These are phyloP conservation scores for Acidiella bohemica DNA, from an alignment of 495 filamentous ascomycete species.

Conservation along the genomic window DNA sequence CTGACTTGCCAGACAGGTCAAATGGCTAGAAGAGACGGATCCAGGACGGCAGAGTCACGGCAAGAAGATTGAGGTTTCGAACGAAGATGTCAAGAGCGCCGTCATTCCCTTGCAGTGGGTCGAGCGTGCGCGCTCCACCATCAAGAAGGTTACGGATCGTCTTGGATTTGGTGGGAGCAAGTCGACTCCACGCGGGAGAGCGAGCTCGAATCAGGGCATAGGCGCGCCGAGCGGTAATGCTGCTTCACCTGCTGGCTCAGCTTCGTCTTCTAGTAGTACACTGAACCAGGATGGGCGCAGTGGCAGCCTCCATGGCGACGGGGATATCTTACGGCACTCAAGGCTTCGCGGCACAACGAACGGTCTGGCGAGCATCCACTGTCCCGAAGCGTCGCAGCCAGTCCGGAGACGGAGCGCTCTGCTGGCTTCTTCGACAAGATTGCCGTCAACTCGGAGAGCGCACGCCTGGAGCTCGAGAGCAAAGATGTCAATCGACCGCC, in stretches of 20 bases:
- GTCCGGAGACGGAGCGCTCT: slow-evolving; percentile 44
- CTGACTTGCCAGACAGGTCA: slow-evolving; percentile 56
- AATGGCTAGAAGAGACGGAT: slow-evolving; percentile 91
- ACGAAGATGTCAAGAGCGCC: slow-evolving; percentile 74
- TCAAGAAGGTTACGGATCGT: slow-evolving; percentile 38
- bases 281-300: slow-evolving; percentile 46
- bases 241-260: slow-evolving; percentile 11
- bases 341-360: slow-evolving; percentile 40
- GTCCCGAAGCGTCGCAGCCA: slow-evolving; percentile 67
- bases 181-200: slow-evolving; percentile 17
- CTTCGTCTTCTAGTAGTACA: slow-evolving; percentile 39
- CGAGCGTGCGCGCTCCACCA: slow-evolving; percentile 53
- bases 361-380: slow-evolving; percentile 57
- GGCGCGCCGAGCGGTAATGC: slow-evolving; percentile 11
- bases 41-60: slow-evolving; percentile 66
- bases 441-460: background rate
- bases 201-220: slow-evolving; percentile 23
- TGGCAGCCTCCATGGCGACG: slow-evolving; percentile 58
- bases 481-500: slow-evolving; percentile 6
- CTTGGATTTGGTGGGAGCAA: slow-evolving; percentile 20
- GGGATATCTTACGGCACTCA: slow-evolving; percentile 43
- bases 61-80: slow-evolving; percentile 84
- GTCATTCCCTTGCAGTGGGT: slow-evolving; percentile 82
- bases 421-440: slow-evolving; percentile 27
- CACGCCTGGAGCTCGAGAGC: background rate